Base-by-base conservation (phyloP, 495 filamentous ascomycete species). In the Neurospora tetraspora region DNA sequence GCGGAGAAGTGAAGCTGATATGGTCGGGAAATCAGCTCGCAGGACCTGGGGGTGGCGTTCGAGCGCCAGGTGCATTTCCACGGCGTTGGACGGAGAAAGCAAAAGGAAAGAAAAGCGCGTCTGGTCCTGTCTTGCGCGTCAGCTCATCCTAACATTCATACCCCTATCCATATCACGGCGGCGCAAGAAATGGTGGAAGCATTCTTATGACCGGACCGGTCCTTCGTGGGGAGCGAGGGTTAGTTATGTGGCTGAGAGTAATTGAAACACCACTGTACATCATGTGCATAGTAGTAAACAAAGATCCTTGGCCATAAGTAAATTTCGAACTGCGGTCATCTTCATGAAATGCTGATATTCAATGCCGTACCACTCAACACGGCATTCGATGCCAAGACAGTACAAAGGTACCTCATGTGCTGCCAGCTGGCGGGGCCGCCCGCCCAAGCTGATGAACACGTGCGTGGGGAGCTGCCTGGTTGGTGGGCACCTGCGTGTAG, bases 391-490 rank as follows among this genome's bases (percentile, higher is more conserved):
- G 53, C 53, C 14, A 61, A 61, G 53, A 31, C 12, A 16, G 53
- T 31, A 61, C 53, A 61, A 18, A 61, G 53, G 27, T 61, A 61
- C 53, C 12, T 61, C 23, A 27, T 61, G 6, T 16, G 14, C 53
- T 61, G 53, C 53, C 53, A 61, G 53, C 53, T 61, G 53, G 53
- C 53, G 53, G 53, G 6, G 53, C 20, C 45, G n/a, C 45, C 14
- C 53, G 53, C 53, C 27, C 53, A 61, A 61, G 53, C 53, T 61
- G 70, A 39, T 73, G 53, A 72, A 74, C 73, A 70, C 73, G 73
- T 74, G 73, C 73, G 69, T 74, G 73, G 71, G 69, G 68, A 69
- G 73, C 73, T 74, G 73, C 73, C 73, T 74, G 71, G 53, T 34
- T 61, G 23, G 53, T 61, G 53, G 53, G 53, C 53, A 61, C 27